A percentile compares a stretch with the other conserved stretches of the same genome.
Evolutionary conservation across 1,284 basidiomycete species (phyloP).

Genomic region (Inonotus obliquus): DNA sequence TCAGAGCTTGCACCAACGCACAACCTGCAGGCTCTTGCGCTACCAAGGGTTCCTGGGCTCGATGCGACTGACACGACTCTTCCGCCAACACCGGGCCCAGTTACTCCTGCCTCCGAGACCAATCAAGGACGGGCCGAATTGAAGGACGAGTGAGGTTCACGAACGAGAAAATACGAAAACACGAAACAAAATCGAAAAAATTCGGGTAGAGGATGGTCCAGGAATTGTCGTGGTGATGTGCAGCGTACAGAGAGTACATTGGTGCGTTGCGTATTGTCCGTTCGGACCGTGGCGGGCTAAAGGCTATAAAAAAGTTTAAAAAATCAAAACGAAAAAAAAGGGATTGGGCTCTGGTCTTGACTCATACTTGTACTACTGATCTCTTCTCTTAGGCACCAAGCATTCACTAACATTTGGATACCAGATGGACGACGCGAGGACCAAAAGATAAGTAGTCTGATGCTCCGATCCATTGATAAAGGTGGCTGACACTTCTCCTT

Average conservation of each 20-base stretch:
- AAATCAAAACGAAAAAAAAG: background rate
- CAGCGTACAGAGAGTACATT: background rate
- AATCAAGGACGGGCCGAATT: background rate
- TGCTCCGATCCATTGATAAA: no score
- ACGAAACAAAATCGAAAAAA: no score
- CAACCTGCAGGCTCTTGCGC: background rate
- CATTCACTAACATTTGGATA: no score
- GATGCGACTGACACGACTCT: background rate
- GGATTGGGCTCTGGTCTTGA: background rate
- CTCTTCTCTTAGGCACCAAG: no score
- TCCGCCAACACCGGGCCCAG: background rate
- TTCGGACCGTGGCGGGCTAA: background rate
- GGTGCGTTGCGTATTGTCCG: background rate
- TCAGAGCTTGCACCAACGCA: background rate
- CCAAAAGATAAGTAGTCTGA: no score
- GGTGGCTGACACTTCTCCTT: no score
- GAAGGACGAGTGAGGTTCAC: background rate
- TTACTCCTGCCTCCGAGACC: background rate
- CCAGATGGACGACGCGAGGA: no score
- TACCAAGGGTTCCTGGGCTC: background rate
- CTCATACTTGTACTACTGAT: background rate
- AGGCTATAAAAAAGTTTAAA: background rate
- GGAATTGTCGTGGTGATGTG: no score
- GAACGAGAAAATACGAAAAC: no score
- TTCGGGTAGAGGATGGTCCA: no score